Base-by-base conservation (phyloP, 1,284 basidiomycete species). In the Microbotryum violaceum region DNA sequence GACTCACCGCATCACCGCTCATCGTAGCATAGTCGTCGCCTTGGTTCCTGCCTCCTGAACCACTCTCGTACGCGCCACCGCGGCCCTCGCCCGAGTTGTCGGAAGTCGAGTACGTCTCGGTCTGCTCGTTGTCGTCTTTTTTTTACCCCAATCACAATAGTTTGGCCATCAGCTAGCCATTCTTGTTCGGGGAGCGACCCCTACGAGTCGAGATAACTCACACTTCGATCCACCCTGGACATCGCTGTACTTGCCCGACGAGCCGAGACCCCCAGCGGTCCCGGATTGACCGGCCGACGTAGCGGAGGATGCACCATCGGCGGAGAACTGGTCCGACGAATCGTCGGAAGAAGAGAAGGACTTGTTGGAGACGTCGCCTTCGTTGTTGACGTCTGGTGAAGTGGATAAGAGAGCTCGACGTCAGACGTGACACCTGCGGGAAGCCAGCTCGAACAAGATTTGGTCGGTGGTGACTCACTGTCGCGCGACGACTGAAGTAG, bases 251-350 rank as follows among this genome's bases (percentile, higher is more conserved):
- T 53, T n/a, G 20, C 51, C n/a, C 33, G 51, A 18, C 27, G 25
- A 29, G 20, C 51, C 51, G 23, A 53, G 20, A 53, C 37, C 37
- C 37, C 37, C 37, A 12, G 37, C 37, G 10, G 31, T 53, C 12
- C 31, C 12, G 6, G 31, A 59, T 47, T 56, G 54, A 20, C 46
- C 37, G 21, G 62, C 57, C 6, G 51, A 50, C 10, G 50, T 64
- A 14, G 63, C 47, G 2, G 25, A 54, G 21, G 49, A 54, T 48
- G 57, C 53, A n/a, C 63, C 63, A 20, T 54, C 63, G 31, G 6
- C 23, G 23, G 21, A 25, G 55, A 65, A 65, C 48, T 65, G 56
- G 23, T 23, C 25, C 21, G 55, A 57, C 47, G 51, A 53, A 53
- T 12, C 20, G 20, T 53, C 51, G 12, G 51, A 53, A 53, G 51